phyloP scores from a whole-genome alignment of 345 rosid genomes.

The Syzygium grande region DNA sequence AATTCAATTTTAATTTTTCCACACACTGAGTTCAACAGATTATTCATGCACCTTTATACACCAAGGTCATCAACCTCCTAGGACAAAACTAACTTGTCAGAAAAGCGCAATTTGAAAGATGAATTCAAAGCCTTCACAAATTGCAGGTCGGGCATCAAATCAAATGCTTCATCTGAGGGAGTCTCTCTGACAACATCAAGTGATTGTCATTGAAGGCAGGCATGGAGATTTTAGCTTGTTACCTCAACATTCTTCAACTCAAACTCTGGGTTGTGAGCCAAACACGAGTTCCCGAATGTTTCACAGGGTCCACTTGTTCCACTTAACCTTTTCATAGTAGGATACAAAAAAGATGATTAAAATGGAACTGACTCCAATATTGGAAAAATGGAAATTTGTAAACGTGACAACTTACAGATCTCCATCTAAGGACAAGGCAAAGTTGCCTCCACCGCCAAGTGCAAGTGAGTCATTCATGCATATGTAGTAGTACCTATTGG shows the following conservation, averaged over 20 bases:
- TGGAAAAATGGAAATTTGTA: neutral
- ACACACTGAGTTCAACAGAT: neutral
- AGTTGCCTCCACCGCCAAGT: conserved; percentile 85
- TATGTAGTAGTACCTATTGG: conserved; percentile 77
- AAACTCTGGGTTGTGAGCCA: conserved; percentile 64
- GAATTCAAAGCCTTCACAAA: neutral
- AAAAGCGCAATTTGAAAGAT: neutral
- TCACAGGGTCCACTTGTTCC: conserved; percentile 89
- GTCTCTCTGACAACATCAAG: neutral
- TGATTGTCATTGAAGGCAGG: neutral
- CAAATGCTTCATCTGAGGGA: neutral
- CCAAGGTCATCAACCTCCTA: neutral
- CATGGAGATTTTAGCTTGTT: conserved; percentile 1
- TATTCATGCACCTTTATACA: neutral
- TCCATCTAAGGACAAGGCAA: conserved; percentile 71
- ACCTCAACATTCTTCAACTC: conserved; percentile 90
- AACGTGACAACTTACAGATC: conserved; percentile 68
- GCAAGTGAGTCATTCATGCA: conserved; percentile 85
- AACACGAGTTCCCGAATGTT: conserved; percentile 76
- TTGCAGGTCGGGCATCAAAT: neutral
- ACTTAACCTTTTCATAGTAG: conserved; percentile 44
- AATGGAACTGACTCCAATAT: neutral
- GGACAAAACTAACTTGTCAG: neutral
- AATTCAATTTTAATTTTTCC: neutral
- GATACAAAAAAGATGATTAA: neutral